Evolutionary conservation across 768 basidiomycete species (phyloP).

Genomic region (Macrolepiota fuliginosa): DNA sequence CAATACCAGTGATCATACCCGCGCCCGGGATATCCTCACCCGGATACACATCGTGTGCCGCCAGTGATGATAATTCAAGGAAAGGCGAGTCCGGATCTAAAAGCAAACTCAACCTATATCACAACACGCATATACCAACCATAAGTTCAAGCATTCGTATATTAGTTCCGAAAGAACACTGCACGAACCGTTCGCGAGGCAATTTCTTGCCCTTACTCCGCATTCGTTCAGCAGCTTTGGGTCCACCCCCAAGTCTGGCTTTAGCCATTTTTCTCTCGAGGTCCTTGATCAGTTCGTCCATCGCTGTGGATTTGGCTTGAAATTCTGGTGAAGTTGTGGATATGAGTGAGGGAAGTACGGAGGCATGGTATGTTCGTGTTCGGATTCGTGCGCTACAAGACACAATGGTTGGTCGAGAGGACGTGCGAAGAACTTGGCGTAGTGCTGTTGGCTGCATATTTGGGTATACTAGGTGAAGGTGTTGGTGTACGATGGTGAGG

Average conservation of each 20-base stretch:
- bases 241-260: constrained; percentile 70
- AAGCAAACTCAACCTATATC: constrained; percentile 60
- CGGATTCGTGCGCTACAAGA: too few species aligned
- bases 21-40: constrained; percentile 78
- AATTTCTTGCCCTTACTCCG: constrained; percentile 75
- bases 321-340: constrained; percentile 75
- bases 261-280: constrained; percentile 56
- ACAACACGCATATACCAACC: background rate
- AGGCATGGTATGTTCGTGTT: constrained; percentile 56
- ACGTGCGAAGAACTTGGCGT: background rate
- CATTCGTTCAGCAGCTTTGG: constrained; percentile 74
- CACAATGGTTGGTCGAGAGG: background rate
- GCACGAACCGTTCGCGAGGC: constrained; percentile 72
- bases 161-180: background rate
- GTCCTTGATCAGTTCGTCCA: constrained; percentile 68
- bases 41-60: constrained; percentile 85
- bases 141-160: background rate
- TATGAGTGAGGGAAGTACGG: constrained; percentile 69
- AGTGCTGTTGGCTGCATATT: constrained; percentile 15
- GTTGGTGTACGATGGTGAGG: background rate
- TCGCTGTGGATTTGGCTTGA: constrained; percentile 56
- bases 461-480: background rate
- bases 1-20: constrained; percentile 86
- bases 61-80: constrained; percentile 82
- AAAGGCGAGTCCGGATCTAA: constrained; percentile 89